Percentiles rank a stretch among this genome's conserved stretches.
Evolutionary conservation across 2,329 filamentous ascomycete species (phyloP).

Genomic region (Cladophialophora yegresii): DNA sequence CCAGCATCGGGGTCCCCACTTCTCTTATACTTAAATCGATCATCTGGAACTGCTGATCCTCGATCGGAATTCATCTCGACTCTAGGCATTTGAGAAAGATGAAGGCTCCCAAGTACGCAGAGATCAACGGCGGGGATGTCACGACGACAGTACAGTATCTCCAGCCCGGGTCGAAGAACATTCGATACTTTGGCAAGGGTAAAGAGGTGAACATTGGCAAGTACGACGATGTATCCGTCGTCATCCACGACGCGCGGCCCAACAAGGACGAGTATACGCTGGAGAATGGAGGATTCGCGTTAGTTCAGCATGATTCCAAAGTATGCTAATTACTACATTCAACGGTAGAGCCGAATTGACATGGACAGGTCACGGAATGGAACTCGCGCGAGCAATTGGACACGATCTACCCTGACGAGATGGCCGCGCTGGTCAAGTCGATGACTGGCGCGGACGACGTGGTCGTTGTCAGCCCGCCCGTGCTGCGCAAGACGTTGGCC

Average conservation of each 20-base stretch:
- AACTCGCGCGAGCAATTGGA: neutral
- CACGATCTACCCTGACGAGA: neutral
- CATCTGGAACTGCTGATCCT: neutral
- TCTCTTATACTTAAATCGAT: neutral
- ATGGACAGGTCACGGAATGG: neutral
- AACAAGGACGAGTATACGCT: neutral
- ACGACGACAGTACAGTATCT: neutral
- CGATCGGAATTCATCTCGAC: neutral
- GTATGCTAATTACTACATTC: neutral
- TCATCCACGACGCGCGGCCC: neutral
- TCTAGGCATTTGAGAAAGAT: neutral
- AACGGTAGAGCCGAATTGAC: neutral
- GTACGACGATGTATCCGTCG: neutral
- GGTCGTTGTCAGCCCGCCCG: neutral
- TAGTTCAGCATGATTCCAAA: neutral
- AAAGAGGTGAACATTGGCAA: constrained; percentile 1
- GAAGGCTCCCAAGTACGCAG: neutral
- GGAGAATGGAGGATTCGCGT: neutral
- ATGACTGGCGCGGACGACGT: neutral
- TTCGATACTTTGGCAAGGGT: neutral
- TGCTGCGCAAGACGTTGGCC: neutral
- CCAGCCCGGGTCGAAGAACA: neutral
- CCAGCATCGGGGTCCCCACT: neutral
- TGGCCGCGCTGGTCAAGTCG: neutral
- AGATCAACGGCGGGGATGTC: neutral